phyloP scores from a whole-genome alignment of 108 stramenopile species.

The Phaeodactylum tricornutum region DNA sequence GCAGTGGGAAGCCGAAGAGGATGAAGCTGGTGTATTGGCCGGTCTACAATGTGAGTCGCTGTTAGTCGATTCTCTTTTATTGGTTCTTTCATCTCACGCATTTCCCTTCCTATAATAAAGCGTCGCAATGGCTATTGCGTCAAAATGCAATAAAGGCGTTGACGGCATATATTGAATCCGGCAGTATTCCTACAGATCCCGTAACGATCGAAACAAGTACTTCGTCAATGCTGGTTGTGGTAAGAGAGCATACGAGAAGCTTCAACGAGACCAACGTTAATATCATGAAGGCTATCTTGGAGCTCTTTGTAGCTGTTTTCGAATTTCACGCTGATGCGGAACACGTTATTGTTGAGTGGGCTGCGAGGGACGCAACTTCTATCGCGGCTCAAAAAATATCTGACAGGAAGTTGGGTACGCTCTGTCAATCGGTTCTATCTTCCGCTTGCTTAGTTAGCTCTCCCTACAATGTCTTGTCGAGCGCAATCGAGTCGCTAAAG shows the following conservation, averaged over 20 bases:
- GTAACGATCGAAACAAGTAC: constrained; percentile 13
- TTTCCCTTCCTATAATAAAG: too few relatives aligned
- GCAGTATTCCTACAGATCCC: constrained; percentile 6
- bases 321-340: constrained; percentile 19
- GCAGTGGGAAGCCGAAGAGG: constrained; percentile 50
- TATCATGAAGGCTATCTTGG: constrained; percentile 49
- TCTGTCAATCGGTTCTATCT: constrained; percentile 31
- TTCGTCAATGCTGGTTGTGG: constrained; percentile 36
- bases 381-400: constrained; percentile 62
- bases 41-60: constrained; percentile 56
- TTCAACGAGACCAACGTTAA: constrained; percentile 84
- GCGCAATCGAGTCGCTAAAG: constrained; percentile 21
- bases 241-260: constrained; percentile 51
- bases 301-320: constrained; percentile 45
- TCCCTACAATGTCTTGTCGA: constrained; percentile 29
- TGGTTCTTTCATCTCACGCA: background rate
- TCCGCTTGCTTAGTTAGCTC: constrained; percentile 41
- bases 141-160: constrained; percentile 52
- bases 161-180: constrained; percentile 22
- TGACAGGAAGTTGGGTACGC: constrained; percentile 63
- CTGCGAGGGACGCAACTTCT: constrained; percentile 28
- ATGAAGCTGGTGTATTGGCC: constrained; percentile 53
- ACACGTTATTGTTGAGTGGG: constrained; percentile 23
- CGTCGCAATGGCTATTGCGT: constrained; percentile 57
- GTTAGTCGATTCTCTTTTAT: background rate